phyloP scores from a whole-genome alignment of 2,329 filamentous ascomycete species.

The Colletotrichum musicola region DNA sequence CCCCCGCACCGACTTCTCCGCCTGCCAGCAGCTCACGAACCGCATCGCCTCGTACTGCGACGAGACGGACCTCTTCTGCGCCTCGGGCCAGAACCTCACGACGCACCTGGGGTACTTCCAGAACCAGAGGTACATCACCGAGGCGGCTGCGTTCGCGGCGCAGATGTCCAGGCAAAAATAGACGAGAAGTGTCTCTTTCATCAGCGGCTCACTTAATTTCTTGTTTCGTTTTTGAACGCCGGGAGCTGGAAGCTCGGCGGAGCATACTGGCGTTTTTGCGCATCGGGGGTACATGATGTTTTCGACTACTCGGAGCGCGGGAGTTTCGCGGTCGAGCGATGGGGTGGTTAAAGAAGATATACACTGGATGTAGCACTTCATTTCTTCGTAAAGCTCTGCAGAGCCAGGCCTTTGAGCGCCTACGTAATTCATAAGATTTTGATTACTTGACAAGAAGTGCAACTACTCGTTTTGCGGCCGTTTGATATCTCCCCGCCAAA shows the following conservation, averaged over 20 bases:
- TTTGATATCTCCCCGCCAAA: too few relatives aligned
- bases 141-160: conserved; percentile 15
- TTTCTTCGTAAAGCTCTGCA: not conserved
- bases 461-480: too few relatives aligned
- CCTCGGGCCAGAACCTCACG: conserved; percentile 32
- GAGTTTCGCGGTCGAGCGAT: conserved; percentile 1
- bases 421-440: too few relatives aligned
- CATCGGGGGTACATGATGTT: not conserved
- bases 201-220: too few relatives aligned
- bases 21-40: conserved; percentile 6
- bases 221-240: not conserved
- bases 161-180: conserved; percentile 9
- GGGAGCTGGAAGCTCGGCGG: conserved; percentile 24
- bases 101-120: conserved; percentile 35
- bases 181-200: too few relatives aligned
- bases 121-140: conserved; percentile 22
- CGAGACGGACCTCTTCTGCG: conserved; percentile 32
- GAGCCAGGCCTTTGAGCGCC: too few relatives aligned
- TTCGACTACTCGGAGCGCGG: not conserved
- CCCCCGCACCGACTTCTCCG: conserved; percentile 25
- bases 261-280: too few relatives aligned
- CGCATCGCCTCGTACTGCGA: conserved; percentile 32
- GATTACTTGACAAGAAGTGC: too few relatives aligned
- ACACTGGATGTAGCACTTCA: conserved; percentile 14
- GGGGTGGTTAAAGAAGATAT: not conserved